Percentiles rank a stretch among this genome's conserved stretches.
phyloP scores from a whole-genome alignment of 345 rosid species.

The Trapa incisa region DNA sequence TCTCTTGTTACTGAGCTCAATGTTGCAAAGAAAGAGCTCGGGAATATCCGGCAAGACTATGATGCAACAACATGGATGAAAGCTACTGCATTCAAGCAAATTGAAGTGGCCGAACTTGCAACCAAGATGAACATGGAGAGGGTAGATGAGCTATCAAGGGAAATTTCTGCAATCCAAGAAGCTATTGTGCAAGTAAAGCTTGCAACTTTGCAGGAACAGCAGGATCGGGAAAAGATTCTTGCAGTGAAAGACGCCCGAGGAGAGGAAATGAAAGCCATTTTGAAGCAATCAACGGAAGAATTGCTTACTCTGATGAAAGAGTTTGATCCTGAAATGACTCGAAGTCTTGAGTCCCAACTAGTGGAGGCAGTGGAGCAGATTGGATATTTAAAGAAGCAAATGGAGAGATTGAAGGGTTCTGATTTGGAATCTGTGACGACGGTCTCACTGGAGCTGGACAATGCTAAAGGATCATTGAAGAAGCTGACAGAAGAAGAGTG shows the following conservation, averaged over 20 bases:
- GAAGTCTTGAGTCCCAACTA: constrained; percentile 52
- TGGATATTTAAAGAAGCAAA: constrained; percentile 43
- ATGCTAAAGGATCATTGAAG: constrained; percentile 67
- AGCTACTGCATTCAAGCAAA: constrained; percentile 43
- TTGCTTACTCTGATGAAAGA: constrained; percentile 42
- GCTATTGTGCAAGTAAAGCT: constrained; percentile 74
- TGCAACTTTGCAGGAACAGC: constrained; percentile 49
- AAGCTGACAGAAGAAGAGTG: constrained; percentile 69
- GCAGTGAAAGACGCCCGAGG: constrained; percentile 53
- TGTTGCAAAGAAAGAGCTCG: constrained; percentile 63
- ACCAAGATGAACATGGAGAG: constrained; percentile 53
- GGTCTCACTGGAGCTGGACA: constrained; percentile 64
- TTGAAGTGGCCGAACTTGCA: constrained; percentile 50
- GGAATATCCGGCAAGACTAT: constrained; percentile 52
- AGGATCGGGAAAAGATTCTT: constrained; percentile 60
- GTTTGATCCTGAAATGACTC: constrained; percentile 56
- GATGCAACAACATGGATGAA: constrained; percentile 44
- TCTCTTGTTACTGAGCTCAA: constrained; percentile 52
- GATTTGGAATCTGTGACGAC: constrained; percentile 60
- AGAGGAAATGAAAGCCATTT: constrained; percentile 45
- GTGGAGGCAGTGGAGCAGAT: constrained; percentile 51
- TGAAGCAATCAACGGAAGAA: constrained; percentile 57
- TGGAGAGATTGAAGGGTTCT: constrained; percentile 62
- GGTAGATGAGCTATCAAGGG: constrained; percentile 57
- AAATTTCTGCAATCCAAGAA: constrained; percentile 61